Conservation (phyloP, 441 rosid genomes). For the Adansonia grandidieri region DNA sequence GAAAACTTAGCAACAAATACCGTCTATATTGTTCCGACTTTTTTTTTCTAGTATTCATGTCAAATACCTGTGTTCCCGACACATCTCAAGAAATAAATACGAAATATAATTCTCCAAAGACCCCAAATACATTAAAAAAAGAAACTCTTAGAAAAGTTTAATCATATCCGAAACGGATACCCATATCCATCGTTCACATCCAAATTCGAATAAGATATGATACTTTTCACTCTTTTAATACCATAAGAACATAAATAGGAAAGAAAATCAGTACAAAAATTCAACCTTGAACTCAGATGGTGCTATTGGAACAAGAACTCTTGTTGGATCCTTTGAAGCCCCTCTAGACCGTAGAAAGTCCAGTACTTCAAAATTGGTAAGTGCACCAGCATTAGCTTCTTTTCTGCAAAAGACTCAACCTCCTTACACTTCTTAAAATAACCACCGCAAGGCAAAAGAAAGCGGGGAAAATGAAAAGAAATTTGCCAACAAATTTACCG, state of each 20-base stretch:
- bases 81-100: no score
- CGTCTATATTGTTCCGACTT: no score
- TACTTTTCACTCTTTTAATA: background rate
- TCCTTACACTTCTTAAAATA: background rate
- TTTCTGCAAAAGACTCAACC: constrained; percentile 50
- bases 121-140: no score
- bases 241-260: background rate
- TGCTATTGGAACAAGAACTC: constrained; percentile 65
- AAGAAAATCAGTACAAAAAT: background rate
- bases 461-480: background rate
- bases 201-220: no score
- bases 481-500: background rate
- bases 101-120: no score
- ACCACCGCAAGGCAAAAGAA: background rate
- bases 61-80: no score
- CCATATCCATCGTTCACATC: no score
- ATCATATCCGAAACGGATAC: no score
- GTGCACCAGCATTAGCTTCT: constrained; percentile 66
- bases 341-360: constrained; percentile 72
- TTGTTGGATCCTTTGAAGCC: constrained; percentile 67
- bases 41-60: no score
- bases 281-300: constrained; percentile 74
- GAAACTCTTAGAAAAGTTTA: no score
- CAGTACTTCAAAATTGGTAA: constrained; percentile 78
- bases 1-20: background rate